Base-by-base conservation (phyloP, 306 rosid genomes). In the Hippophae gyantsensis region DNA sequence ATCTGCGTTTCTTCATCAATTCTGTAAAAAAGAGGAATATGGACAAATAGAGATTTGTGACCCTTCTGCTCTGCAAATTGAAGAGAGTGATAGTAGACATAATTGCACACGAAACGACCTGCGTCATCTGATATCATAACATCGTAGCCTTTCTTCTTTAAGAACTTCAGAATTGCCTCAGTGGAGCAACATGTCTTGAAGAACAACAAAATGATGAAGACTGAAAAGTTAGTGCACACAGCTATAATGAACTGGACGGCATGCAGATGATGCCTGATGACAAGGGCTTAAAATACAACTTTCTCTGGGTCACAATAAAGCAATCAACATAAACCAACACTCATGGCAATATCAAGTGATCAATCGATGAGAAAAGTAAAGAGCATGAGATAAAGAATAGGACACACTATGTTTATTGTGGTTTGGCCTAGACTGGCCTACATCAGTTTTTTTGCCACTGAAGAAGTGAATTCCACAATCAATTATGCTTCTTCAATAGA, bases 91-190 rank as follows among this genome's bases (percentile, higher is more conserved):
- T 90, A 84, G 62, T 86, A 90, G 42, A 86, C 86, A 58, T 90
- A 90, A 57, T 86, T 90, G 84, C 97, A 90, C 62, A 90, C 95
- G 42, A 82, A 90, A 6, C 94, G 82, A 10, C 97, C 97, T 0
- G 95, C 94, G 27, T 90, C 95, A 18, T 81, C 73, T 50, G 95
- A 90, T 64, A 76, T 32, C n/a, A 43, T 67, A 72, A 62, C 90
- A 40, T 80, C 81, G 56, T 66, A 81, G 69, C 57, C 84, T 58
- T 66, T 78, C 61, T 78, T 68, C 84, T 83, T 82, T 81, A 84
- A 67, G 53, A 46, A 61, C 74, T 82, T 79, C 45, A 56, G 44
- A 65, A 90, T 84, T 32, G 66, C 81, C 74, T 68, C 78, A 6
- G 60, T 64, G 1, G 85, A 64, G 64, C 85, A 64, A 25, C 62